phyloP scores from a whole-genome alignment of 2,329 filamentous ascomycete species.

The Venturiaceae sp. region DNA sequence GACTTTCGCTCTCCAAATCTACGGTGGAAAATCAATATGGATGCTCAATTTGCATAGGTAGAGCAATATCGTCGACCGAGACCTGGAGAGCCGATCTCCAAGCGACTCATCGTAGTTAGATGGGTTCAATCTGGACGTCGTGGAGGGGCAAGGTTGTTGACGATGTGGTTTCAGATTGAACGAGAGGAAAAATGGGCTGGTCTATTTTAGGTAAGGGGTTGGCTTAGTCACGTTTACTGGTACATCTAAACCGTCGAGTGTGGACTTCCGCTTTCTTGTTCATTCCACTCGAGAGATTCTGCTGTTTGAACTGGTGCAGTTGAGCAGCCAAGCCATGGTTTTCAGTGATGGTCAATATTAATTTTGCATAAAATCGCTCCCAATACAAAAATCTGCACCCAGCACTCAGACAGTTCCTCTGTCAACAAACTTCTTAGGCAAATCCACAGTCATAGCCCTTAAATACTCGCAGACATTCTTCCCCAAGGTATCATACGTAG shows the following conservation, averaged over 20 bases:
- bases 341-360: too few relatives aligned
- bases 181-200: too few relatives aligned
- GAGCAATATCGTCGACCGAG: neutral
- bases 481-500: conserved; percentile 35
- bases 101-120: neutral
- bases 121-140: neutral
- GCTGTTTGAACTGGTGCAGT: too few relatives aligned
- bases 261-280: too few relatives aligned
- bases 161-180: neutral
- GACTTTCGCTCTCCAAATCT: neutral
- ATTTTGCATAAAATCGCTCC: neutral
- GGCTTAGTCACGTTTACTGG: too few relatives aligned
- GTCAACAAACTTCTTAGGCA: conserved; percentile 33
- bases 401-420: conserved; percentile 24
- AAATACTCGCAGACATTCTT: conserved; percentile 39
- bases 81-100: too few relatives aligned
- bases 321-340: too few relatives aligned
- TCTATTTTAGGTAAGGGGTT: too few relatives aligned
- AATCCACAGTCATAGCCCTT: conserved; percentile 33
- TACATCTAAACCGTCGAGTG: too few relatives aligned
- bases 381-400: neutral
- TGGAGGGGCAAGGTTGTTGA: neutral
- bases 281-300: too few relatives aligned
- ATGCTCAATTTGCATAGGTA: neutral
- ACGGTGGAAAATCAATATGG: neutral